Evolutionary conservation across 164 flowering plant genomes (phyloP).

Genomic region (Protea cynaroides): DNA sequence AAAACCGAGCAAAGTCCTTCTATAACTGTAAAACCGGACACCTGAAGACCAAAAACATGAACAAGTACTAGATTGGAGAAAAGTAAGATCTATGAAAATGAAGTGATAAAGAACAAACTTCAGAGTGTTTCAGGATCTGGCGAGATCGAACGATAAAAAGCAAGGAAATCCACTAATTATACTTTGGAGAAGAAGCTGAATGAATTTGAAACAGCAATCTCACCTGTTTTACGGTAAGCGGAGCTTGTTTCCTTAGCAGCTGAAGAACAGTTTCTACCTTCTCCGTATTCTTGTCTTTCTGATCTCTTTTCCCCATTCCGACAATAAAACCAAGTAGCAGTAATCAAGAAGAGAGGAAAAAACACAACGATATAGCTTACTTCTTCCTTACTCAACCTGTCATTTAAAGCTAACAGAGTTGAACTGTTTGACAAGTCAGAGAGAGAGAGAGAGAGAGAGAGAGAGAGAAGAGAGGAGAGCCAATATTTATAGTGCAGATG

Average conservation of each 20-base stretch:
- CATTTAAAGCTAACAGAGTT: conserved; percentile 3
- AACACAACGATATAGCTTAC: conserved; percentile 3
- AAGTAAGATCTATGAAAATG: too few species aligned
- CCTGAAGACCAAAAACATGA: too few species aligned
- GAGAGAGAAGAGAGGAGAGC: conserved; percentile 6
- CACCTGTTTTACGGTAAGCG: conserved; percentile 80
- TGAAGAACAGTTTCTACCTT: conserved; percentile 64
- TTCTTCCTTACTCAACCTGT: conserved; percentile 21
- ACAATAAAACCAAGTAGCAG: background rate
- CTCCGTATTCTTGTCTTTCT: conserved; percentile 26
- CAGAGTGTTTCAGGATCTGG: too few species aligned
- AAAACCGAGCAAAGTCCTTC: too few species aligned
- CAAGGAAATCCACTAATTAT: background rate
- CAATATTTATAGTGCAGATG: conserved; percentile 16
- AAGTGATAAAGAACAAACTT: too few species aligned
- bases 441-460: background rate
- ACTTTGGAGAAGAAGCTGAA: too few species aligned
- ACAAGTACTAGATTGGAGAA: too few species aligned
- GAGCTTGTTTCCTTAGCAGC: conserved; percentile 62
- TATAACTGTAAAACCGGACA: too few species aligned
- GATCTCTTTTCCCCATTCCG: conserved; percentile 63
- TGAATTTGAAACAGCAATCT: too few species aligned
- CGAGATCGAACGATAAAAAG: too few species aligned
- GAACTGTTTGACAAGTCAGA: too few species aligned
- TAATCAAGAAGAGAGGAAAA: background rate